These are phyloP conservation scores for Auriculariales sp. DNA, from an alignment of 768 basidiomycete species.

Conservation along the genomic window DNA sequence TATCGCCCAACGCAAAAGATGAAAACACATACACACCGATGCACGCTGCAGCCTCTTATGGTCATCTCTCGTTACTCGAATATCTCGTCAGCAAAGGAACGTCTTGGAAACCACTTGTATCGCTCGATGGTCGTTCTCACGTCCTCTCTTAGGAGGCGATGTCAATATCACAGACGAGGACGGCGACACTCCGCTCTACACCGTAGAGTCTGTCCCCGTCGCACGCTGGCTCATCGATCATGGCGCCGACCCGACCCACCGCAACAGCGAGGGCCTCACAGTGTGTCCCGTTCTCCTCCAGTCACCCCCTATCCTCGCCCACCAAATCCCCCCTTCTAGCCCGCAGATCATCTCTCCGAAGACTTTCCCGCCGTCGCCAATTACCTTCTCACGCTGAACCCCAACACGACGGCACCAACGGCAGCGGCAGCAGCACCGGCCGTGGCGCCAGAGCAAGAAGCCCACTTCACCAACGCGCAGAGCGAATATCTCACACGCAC, in stretches of 20 bases:
- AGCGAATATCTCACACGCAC: conserved; percentile 57
- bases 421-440: conserved; percentile 12
- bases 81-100: conserved; percentile 65
- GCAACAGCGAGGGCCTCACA: conserved; percentile 60
- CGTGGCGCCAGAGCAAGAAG: conserved; percentile 33
- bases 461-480: conserved; percentile 30
- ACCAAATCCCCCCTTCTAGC: conserved; percentile 24
- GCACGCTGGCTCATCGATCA: conserved; percentile 67
- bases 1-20: conserved; percentile 62
- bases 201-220: conserved; percentile 68
- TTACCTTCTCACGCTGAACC: conserved; percentile 34
- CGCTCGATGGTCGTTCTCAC: conserved; percentile 29
- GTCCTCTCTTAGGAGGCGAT: conserved; percentile 47
- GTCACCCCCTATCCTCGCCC: conserved; percentile 11
- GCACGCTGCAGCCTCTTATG: conserved; percentile 93
- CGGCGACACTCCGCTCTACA: conserved; percentile 85
- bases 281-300: conserved; percentile 47
- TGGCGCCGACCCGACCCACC: conserved; percentile 48
- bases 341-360: conserved; percentile 51
- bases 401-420: too few relatives aligned
- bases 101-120: conserved; percentile 6
- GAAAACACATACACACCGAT: conserved; percentile 70
- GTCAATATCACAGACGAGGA: conserved; percentile 78
- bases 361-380: conserved; percentile 57
- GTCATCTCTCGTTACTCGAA: conserved; percentile 55